Base-by-base conservation (phyloP, 441 rosid species). In the Mallotus repandus region DNA sequence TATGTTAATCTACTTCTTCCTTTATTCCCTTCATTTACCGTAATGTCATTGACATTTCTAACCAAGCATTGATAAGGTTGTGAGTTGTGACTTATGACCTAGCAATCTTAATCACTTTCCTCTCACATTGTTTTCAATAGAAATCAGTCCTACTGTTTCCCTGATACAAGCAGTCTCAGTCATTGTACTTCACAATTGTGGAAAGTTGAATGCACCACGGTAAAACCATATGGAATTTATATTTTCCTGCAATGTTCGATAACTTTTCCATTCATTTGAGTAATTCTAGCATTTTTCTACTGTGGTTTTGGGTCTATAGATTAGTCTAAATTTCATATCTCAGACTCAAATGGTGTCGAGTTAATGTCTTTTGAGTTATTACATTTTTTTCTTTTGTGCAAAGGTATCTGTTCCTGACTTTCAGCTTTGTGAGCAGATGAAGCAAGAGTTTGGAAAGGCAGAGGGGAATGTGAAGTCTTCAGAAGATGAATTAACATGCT, bases 401-500 rank as follows among this genome's bases (percentile, higher is more conserved):
- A 64, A 43, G 56, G 21, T 54, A 11, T 66, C 64, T 11, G 46
- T 46, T 48, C 35, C 14, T 61, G 48, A n/a, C 45, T 52, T 71
- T 53, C 21, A 14, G 22, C 57, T 66, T 58, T 8, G 13, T 19
- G 49, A 74, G 79, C 87, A 80, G 91, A 82, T 78, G 79, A 88
- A 79, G 82, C 86, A 78, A 80, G 94, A 84, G 41, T 43, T 84
- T 49, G 57, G 49, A 35, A 76, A 43, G 71, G 76, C 69, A 49
- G 86, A 76, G 46, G 85, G 75, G 76, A 76, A 74, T 81, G 63
- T 41, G 68, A 88, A 88, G 79, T 76, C 79, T 68, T 76, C 84
- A 9, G 96, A 90, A 18, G 89, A 89, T 77, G 96, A 87, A 81
- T 81, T 94, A 78, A 89, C 97, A 45, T 94, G 98, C 82, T 88